phyloP scores from a whole-genome alignment of 2,329 filamentous ascomycete genomes.

The Neonectria coccinea region DNA sequence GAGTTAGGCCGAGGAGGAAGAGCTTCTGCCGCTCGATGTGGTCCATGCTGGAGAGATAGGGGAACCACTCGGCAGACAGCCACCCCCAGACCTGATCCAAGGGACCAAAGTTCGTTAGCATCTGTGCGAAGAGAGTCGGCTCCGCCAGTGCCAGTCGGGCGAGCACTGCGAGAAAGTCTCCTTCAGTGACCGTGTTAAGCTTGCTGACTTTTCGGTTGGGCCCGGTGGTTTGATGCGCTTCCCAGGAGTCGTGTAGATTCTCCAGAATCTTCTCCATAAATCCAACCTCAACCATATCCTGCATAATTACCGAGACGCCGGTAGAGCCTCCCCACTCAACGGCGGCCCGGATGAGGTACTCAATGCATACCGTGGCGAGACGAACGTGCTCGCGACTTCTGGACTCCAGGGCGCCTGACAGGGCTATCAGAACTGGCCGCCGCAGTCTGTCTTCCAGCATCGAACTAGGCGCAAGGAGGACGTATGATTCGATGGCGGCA shows the following conservation, averaged over 20 bases:
- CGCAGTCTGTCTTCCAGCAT: constrained; percentile 69
- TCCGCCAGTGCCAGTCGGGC: constrained; percentile 81
- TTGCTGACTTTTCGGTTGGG: constrained; percentile 77
- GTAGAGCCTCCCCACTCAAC: constrained; percentile 70
- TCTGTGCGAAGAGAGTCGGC: constrained; percentile 73
- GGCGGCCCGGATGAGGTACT: constrained; percentile 73
- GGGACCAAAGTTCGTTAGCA: constrained; percentile 61
- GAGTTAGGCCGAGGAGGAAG: constrained; percentile 77
- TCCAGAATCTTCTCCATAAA: constrained; percentile 74
- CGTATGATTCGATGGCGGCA: constrained; percentile 76
- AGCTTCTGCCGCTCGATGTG: constrained; percentile 76
- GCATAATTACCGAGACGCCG: constrained; percentile 72
- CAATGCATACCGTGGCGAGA: constrained; percentile 70
- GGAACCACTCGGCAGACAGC: constrained; percentile 75
- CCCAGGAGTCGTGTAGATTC: constrained; percentile 75
- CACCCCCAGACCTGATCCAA: constrained; percentile 68
- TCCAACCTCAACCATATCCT: constrained; percentile 72
- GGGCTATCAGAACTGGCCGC: constrained; percentile 61
- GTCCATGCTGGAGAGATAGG: constrained; percentile 75
- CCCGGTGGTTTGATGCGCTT: constrained; percentile 84
- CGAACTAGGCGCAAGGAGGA: constrained; percentile 75
- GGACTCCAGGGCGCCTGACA: constrained; percentile 62
- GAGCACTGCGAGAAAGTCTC: constrained; percentile 87
- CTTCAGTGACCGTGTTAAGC: constrained; percentile 80
- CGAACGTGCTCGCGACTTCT: constrained; percentile 69